Conservation (phyloP, 306 rosid genomes). For the Citrullus colocynthis region DNA sequence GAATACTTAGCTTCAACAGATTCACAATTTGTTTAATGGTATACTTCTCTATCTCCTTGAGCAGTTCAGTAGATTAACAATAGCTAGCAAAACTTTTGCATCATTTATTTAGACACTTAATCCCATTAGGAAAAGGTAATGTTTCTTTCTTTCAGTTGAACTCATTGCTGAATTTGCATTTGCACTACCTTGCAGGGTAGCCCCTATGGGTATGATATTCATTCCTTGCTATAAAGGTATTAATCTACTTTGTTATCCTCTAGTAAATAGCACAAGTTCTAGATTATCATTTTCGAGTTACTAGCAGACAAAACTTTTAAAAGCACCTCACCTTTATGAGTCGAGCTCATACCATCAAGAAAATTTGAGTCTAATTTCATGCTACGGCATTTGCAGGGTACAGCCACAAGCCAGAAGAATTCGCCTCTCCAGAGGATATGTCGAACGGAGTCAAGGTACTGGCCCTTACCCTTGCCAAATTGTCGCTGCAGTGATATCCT, state of each 20-base stretch:
- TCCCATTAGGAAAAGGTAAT: background rate
- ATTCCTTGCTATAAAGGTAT: conserved; percentile 95
- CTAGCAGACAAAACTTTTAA: background rate
- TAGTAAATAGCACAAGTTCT: background rate
- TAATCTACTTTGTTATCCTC: conserved; percentile 7
- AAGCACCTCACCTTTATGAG: background rate
- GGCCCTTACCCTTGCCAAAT: conserved; percentile 69
- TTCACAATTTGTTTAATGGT: background rate
- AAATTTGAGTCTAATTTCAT: background rate
- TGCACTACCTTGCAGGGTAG: conserved; percentile 43
- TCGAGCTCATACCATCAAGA: background rate
- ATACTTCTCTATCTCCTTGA: background rate
- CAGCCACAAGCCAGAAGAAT: conserved; percentile 97
- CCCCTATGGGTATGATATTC: conserved; percentile 94
- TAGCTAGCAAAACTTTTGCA: background rate
- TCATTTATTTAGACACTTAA: background rate
- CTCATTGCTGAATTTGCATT: conserved; percentile 9
- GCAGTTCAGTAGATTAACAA: background rate
- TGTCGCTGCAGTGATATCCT: conserved; percentile 46
- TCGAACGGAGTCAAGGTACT: conserved; percentile 78
- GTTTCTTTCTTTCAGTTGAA: conserved; percentile 1
- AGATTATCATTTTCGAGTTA: background rate
- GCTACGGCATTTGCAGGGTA: conserved; percentile 51
- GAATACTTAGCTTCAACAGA: background rate
- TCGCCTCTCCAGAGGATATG: conserved; percentile 47